These are phyloP conservation scores for Zygoascus meyerae DNA, from an alignment of 1,139 yeast genomes.

Conservation along the genomic window DNA sequence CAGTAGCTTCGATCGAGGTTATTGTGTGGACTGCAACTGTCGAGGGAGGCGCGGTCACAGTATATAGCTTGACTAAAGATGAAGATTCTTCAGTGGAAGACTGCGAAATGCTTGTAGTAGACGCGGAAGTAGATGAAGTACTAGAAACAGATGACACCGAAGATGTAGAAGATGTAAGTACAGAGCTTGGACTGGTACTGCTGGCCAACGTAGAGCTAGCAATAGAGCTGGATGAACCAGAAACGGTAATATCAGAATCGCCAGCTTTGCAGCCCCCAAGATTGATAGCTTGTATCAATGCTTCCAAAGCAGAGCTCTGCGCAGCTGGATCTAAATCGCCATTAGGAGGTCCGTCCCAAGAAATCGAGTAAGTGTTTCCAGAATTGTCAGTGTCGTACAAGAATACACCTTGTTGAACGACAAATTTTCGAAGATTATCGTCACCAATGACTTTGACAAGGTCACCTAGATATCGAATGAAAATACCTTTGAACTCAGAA, in stretches of 20 bases:
- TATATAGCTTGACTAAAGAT: background rate
- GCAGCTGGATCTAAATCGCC: background rate
- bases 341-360: slow-evolving; percentile 8
- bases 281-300: slow-evolving; percentile 2
- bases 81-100: background rate
- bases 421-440: background rate
- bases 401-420: background rate
- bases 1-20: background rate
- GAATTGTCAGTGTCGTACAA: slow-evolving; percentile 1
- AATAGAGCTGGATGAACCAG: background rate
- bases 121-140: background rate
- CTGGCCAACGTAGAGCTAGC: too few relatives aligned
- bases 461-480: slow-evolving; percentile 17
- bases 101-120: background rate
- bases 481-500: slow-evolving; percentile 20
- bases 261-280: slow-evolving; percentile 8
- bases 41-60: background rate
- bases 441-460: slow-evolving; percentile 8
- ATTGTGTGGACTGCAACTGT: background rate
- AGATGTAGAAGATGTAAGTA: background rate
- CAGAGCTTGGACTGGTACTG: background rate
- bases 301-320: slow-evolving; percentile 2
- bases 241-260: background rate
- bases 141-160: background rate
- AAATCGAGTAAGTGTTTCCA: slow-evolving; percentile 1